A percentile compares a stretch with the other conserved stretches of the same genome.
phyloP scores from a whole-genome alignment of 495 filamentous ascomycete species.

The Penicillium riverlandense region DNA sequence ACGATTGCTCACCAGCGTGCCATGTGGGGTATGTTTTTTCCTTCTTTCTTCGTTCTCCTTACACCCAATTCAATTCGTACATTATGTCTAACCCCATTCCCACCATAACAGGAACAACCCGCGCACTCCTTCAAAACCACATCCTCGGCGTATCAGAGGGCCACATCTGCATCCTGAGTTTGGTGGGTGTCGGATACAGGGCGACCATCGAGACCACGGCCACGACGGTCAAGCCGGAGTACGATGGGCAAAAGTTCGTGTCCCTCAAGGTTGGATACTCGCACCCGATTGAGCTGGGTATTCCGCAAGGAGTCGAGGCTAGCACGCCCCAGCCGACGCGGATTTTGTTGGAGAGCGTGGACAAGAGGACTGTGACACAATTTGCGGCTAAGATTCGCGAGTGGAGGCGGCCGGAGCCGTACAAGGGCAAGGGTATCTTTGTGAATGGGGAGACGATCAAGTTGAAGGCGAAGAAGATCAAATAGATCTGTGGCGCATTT shows the following conservation, averaged over 20 bases:
- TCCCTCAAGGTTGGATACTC: constrained; percentile 92
- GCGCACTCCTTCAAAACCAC: constrained; percentile 82
- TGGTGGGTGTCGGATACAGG: constrained; percentile 95
- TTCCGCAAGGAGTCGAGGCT: constrained; percentile 78
- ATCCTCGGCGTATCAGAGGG: constrained; percentile 93
- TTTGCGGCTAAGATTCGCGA: constrained; percentile 82
- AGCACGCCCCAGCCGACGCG: constrained; percentile 90
- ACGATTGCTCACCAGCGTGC: constrained; percentile 68
- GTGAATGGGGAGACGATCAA: constrained; percentile 95
- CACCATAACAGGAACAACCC: constrained; percentile 63
- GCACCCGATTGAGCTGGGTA: constrained; percentile 81
- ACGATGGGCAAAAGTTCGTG: constrained; percentile 78
- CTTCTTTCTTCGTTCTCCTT: background rate
- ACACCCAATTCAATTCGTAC: background rate
- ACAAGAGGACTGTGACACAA: constrained; percentile 78
- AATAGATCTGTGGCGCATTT: constrained; percentile 43
- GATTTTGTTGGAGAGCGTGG: constrained; percentile 78
- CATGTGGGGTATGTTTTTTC: constrained; percentile 85
- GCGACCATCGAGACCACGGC: constrained; percentile 74
- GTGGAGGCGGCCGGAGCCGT: constrained; percentile 92
- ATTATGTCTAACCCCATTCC: constrained; percentile 5
- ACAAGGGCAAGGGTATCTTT: constrained; percentile 99
- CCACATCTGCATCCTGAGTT: constrained; percentile 81
- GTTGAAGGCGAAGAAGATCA: constrained; percentile 98
- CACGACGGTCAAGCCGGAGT: constrained; percentile 57